Conservation (phyloP, 2,329 filamentous ascomycete genomes). For the Aspergillus sp. region DNA sequence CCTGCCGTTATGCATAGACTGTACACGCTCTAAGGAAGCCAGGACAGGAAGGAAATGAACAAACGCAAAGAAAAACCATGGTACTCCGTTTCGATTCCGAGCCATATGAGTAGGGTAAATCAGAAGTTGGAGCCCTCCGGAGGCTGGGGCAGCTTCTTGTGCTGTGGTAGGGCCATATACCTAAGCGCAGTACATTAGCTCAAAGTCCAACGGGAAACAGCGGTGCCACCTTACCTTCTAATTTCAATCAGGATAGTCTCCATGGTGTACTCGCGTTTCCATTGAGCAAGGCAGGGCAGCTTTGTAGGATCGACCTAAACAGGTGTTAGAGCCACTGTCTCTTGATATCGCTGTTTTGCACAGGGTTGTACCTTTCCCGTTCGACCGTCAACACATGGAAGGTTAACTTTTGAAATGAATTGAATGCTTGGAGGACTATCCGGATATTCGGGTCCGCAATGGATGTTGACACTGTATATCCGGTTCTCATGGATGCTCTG, state of each 20-base stretch:
- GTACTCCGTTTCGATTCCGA: conserved; percentile 23
- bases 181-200: conserved; percentile 42
- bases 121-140: conserved; percentile 71
- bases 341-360: not conserved
- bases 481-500: conserved; percentile 96
- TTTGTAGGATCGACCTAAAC: conserved; percentile 72
- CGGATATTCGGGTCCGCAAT: conserved; percentile 86
- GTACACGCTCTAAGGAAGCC: conserved; percentile 29
- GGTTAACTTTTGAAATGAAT: conserved; percentile 91
- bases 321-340: conserved; percentile 4
- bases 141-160: conserved; percentile 95
- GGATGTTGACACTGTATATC: conserved; percentile 97
- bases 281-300: conserved; percentile 78
- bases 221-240: conserved; percentile 56
- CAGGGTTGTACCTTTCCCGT: conserved; percentile 61
- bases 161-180: conserved; percentile 84
- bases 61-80: conserved; percentile 19
- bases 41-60: conserved; percentile 16
- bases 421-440: conserved; percentile 83
- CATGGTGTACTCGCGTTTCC: conserved; percentile 93
- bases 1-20: conserved; percentile 33
- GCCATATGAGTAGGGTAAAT: conserved; percentile 15
- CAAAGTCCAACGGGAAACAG: not conserved
- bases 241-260: conserved; percentile 88
- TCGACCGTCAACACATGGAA: conserved; percentile 82